Evolutionary conservation across 139 green algal species (phyloP).

Genomic region (Mesotaenium endlicherianum): DNA sequence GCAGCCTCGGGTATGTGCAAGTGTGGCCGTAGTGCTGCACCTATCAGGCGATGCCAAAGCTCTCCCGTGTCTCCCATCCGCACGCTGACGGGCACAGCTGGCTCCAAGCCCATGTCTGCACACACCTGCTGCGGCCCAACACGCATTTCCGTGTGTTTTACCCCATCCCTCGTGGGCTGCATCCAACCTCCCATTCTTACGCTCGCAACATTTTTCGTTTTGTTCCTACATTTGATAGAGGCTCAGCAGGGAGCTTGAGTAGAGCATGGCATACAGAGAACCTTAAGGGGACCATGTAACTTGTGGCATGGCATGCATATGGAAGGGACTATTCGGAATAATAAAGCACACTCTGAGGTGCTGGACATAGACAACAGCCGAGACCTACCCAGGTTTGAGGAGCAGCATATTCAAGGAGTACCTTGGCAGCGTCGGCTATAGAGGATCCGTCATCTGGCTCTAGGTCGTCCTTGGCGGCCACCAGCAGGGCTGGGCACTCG

Average conservation of each 20-base stretch:
- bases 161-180: neutral
- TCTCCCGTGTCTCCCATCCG: conserved; percentile 6
- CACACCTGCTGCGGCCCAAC: neutral
- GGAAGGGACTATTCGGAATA: neutral
- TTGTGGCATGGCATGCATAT: neutral
- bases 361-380: neutral
- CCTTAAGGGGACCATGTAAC: no score
- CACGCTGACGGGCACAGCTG: conserved; percentile 1
- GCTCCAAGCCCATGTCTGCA: conserved; percentile 23
- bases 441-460: neutral
- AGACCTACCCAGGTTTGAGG: neutral
- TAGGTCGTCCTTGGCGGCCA: conserved; percentile 27
- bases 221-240: no score
- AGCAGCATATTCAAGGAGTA: neutral
- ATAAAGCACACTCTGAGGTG: neutral
- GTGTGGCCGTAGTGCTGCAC: neutral
- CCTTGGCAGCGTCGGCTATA: conserved; percentile 11
- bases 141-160: neutral
- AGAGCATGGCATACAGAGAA: no score
- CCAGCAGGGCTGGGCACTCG: conserved; percentile 7
- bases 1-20: conserved; percentile 15
- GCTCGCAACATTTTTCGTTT: neutral
- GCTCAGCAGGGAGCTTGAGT: no score
- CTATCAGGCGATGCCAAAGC: neutral
- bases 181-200: neutral